These are phyloP conservation scores for Apiospora pterosperma DNA, from an alignment of 2,329 filamentous ascomycete genomes.

Conservation along the genomic window DNA sequence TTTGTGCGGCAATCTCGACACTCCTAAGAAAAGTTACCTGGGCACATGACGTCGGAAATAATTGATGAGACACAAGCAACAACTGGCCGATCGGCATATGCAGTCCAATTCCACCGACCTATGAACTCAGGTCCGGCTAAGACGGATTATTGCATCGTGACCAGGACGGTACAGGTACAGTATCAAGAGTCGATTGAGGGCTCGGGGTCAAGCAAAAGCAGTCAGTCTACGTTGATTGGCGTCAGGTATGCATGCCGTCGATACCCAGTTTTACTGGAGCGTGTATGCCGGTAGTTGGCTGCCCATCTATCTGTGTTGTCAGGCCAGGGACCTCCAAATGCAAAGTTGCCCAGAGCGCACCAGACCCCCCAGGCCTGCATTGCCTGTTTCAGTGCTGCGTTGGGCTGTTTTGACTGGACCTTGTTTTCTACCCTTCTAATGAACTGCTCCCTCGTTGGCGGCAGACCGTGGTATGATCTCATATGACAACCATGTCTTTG, in stretches of 20 bases:
- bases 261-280: too few species aligned
- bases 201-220: neutral
- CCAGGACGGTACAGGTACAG: neutral
- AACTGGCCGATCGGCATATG: too few species aligned
- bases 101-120: neutral
- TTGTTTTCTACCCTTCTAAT: neutral
- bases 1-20: too few species aligned
- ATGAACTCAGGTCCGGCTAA: neutral
- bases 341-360: neutral
- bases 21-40: neutral
- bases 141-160: neutral
- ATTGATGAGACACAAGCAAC: neutral
- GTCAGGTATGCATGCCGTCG: neutral
- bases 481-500: neutral
- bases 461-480: neutral
- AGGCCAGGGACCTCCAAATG: neutral
- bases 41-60: neutral
- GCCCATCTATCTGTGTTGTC: too few species aligned
- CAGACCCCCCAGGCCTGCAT: neutral
- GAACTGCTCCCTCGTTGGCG: neutral
- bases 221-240: neutral
- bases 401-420: neutral
- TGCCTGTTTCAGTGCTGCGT: neutral
- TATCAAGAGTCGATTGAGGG: neutral
- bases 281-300: neutral